These are phyloP conservation scores for Backusella tuberculispora DNA, from an alignment of 192 early-diverging fungal species.

Conservation along the genomic window DNA sequence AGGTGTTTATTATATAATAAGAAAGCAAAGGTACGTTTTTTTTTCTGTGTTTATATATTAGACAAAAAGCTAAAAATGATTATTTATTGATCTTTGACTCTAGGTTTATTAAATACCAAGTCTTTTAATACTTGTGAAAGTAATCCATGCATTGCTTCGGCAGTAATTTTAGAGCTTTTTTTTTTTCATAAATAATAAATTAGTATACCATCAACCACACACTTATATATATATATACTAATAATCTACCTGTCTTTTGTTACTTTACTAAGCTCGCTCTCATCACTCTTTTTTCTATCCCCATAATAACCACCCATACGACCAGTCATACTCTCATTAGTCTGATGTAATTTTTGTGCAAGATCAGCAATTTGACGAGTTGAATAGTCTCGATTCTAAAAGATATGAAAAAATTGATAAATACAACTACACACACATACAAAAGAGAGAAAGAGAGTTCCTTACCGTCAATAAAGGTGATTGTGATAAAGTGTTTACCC, in stretches of 20 bases:
- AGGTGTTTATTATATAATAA: no score
- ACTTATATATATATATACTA: no score
- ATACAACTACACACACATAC: background rate
- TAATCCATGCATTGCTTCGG: conserved; percentile 79
- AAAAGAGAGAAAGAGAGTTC: background rate
- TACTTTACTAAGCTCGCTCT: conserved; percentile 68
- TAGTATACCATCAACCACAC: background rate
- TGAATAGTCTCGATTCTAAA: conserved; percentile 81
- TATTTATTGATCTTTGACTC: background rate
- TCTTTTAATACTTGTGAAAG: conserved; percentile 87
- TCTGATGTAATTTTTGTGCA: conserved; percentile 82
- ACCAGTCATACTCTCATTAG: conserved; percentile 60
- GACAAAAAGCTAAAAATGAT: background rate
- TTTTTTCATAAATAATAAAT: background rate
- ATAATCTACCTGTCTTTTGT: conserved; percentile 78
- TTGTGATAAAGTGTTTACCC: conserved; percentile 95
- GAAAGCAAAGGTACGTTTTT: no score
- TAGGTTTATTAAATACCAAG: conserved; percentile 66
- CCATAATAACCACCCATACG: conserved; percentile 49
- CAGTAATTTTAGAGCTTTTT: conserved; percentile 71
- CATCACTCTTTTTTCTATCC: conserved; percentile 58
- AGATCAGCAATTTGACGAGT: conserved; percentile 81
- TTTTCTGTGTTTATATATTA: background rate
- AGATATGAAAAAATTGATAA: background rate
- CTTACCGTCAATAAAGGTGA: conserved; percentile 85